Base-by-base conservation (phyloP, 2,329 filamentous ascomycete genomes). In the Trichoderma asperellum region DNA sequence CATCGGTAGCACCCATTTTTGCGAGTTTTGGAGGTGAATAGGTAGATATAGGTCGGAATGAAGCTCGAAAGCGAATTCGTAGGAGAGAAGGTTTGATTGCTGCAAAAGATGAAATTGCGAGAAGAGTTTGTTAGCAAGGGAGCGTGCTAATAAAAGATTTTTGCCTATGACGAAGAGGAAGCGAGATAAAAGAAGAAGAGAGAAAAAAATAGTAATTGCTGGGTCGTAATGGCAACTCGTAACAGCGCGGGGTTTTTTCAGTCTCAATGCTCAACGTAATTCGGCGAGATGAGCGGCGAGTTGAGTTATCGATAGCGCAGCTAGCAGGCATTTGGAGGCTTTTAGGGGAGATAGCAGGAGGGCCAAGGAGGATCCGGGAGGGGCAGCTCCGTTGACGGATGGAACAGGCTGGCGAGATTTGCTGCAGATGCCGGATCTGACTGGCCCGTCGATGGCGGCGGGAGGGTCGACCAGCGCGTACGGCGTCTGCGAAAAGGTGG, bases 1-100 rank as follows among this genome's bases (percentile, higher is more conserved):
- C 82, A 73, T 81, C 79, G 68, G 74, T 75, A 68, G 65, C 76
- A 76, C 79, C 79, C 80, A 81, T 81, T 63, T 62, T 80, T 76
- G 76, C 74, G 73, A 72, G 75, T 70, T 69, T 74, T 34, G 60
- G 55, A n/a, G 34, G n/a, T 11, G 53, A 56, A 5, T 27, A 37
- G 3, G 2, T 21, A 14, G 35, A 35, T 43, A 43, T 27, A 59
- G 57, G 14, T 27, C 35, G 57, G 6, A 67, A 12, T 52, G 55
- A 29, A 59, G 57, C 34, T 59, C 29, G 34, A 34, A 52, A 59
- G 63, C 37, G 35, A 59, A 27, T 29, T 67, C 55, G 63, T 32
- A 57, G 40, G 37, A 55, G 47, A 55, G n/a, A 58, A 29, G 29
- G 14, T 7, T 5, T 43, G n/a, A 12, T 24, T 59, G 58, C 63